Conservation (phyloP, 345 rosid genomes). For the Erysimum cheiranthoides region DNA sequence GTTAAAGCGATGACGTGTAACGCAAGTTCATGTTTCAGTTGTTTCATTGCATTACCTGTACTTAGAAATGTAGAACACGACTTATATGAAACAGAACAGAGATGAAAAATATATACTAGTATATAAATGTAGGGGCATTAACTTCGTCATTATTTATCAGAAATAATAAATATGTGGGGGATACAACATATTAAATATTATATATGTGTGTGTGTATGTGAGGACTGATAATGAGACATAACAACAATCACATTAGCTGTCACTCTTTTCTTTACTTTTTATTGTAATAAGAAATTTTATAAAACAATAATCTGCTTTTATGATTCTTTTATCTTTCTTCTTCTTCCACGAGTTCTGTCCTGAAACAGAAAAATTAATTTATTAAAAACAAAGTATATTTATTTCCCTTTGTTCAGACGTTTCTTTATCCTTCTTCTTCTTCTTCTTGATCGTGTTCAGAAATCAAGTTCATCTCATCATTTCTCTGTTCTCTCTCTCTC, state of each 20-base stretch:
- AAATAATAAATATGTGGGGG: constrained; percentile 28
- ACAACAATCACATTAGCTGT: constrained; percentile 42
- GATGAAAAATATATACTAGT: background rate
- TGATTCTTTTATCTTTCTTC: background rate
- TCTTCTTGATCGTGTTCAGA: constrained; percentile 20
- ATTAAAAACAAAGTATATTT: constrained; percentile 22
- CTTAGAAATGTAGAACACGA: constrained; percentile 29
- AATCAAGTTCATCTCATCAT: constrained; percentile 38
- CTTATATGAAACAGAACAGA: background rate
- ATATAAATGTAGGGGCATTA: background rate
- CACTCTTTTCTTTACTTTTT: constrained; percentile 20
- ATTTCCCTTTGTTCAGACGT: constrained; percentile 28
- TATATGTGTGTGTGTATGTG: background rate
- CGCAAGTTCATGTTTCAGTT: constrained; percentile 17
- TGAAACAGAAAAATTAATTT: constrained; percentile 21
- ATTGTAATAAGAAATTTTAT: background rate
- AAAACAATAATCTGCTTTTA: background rate
- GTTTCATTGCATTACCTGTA: constrained; percentile 1
- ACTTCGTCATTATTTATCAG: constrained; percentile 14
- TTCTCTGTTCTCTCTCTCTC: background rate
- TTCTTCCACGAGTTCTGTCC: constrained; percentile 30
- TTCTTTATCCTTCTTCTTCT: constrained; percentile 14
- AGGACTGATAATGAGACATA: constrained; percentile 40
- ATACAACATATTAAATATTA: background rate
- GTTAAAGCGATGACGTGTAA: constrained; percentile 25